These are phyloP conservation scores for Vinca minor DNA, from an alignment of 257 asterid genomes.

Conservation along the genomic window DNA sequence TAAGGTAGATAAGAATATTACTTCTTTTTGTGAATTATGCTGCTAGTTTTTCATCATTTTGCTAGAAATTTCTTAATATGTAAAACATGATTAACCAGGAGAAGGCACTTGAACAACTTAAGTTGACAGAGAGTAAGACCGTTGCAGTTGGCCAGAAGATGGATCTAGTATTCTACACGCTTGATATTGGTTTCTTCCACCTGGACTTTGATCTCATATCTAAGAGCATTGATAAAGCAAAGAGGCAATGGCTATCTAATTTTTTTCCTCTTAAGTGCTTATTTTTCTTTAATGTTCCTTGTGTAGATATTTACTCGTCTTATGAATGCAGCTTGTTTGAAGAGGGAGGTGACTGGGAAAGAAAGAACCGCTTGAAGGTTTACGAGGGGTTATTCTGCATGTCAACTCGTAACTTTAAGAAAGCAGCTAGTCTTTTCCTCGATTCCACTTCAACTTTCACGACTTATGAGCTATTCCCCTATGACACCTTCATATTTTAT, in stretches of 20 bases:
- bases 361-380: conserved; percentile 89
- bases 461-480: conserved; percentile 86
- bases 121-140: conserved; percentile 82
- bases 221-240: conserved; percentile 92
- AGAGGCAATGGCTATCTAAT: conserved; percentile 39
- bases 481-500: conserved; percentile 79
- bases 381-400: conserved; percentile 92
- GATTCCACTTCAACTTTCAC: conserved; percentile 98
- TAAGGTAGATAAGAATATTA: conserved; percentile 31
- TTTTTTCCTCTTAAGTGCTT: neutral
- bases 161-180: conserved; percentile 85
- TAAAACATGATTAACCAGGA: conserved; percentile 41
- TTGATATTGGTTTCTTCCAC: conserved; percentile 77
- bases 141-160: conserved; percentile 99
- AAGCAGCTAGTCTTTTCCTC: conserved; percentile 82
- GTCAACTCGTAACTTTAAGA: conserved; percentile 93
- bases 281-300: neutral
- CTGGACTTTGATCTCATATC: conserved; percentile 90
- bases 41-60: neutral
- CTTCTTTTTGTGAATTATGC: neutral
- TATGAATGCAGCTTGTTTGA: conserved; percentile 65
- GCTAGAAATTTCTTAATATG: conserved; percentile 2
- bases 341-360: conserved; percentile 98
- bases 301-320: conserved; percentile 13
- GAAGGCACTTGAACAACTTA: conserved; percentile 92